Conservation (phyloP, 305 asterid genomes). For the Stenogyne calaminthoides region DNA sequence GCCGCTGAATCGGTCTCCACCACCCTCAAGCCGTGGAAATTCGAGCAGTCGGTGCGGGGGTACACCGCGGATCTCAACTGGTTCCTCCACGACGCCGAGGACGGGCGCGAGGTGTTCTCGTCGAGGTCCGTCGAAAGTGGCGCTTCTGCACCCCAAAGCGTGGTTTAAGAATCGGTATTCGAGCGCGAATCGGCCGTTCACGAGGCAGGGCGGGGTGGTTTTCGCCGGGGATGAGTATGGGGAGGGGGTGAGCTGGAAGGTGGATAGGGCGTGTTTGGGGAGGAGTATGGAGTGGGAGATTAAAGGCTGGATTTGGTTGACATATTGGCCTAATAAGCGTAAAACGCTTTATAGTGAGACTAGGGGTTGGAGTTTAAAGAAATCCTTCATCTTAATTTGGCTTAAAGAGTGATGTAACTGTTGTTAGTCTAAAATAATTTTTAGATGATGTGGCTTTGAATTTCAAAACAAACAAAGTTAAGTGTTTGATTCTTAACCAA, state of each 20-base stretch:
- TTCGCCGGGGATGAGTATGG: constrained; percentile 93
- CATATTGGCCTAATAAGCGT: constrained; percentile 89
- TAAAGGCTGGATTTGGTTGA: constrained; percentile 81
- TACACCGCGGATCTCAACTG: constrained; percentile 59
- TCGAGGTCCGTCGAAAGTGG: constrained; percentile 70
- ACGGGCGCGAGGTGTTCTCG: constrained; percentile 83
- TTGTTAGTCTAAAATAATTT: no score
- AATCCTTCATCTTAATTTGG: constrained; percentile 47
- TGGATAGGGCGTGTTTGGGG: constrained; percentile 57
- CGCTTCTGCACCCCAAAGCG: constrained; percentile 65
- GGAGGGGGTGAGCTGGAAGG: constrained; percentile 78
- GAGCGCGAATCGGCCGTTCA: constrained; percentile 61
- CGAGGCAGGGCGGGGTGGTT: constrained; percentile 73
- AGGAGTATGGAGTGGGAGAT: constrained; percentile 80
- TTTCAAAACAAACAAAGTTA: no score
- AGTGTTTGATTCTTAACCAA: no score
- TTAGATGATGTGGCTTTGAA: no score
- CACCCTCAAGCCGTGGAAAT: constrained; percentile 81
- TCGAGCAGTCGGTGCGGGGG: constrained; percentile 79
- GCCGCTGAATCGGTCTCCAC: constrained; percentile 59
- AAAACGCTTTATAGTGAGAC: constrained; percentile 69
- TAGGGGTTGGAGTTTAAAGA: constrained; percentile 68
- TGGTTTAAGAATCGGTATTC: constrained; percentile 91
- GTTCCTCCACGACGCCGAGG: constrained; percentile 71
- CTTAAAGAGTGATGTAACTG: no score